Conservation (phyloP, 768 basidiomycete genomes). For the Pleurotus giganteus region DNA sequence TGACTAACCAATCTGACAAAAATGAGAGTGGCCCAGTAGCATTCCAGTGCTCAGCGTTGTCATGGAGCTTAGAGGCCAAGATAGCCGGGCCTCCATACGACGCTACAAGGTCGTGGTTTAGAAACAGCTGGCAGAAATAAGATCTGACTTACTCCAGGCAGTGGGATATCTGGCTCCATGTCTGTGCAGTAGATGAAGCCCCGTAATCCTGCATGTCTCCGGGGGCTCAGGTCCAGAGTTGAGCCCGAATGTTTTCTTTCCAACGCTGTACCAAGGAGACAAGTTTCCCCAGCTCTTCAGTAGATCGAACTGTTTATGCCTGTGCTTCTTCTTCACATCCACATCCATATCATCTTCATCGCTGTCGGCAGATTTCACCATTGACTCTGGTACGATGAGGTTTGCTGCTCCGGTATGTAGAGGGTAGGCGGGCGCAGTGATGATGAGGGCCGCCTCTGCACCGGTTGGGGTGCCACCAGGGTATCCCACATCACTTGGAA, state of each 20-base stretch:
- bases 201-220: conserved; percentile 66
- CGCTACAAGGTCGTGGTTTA: conserved; percentile 29
- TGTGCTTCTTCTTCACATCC: conserved; percentile 23
- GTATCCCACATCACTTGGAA: conserved; percentile 77
- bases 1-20: conserved; percentile 74
- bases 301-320: conserved; percentile 50
- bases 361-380: conserved; percentile 19
- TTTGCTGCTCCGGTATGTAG: conserved; percentile 68
- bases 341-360: conserved; percentile 15
- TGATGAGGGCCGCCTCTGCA: conserved; percentile 69
- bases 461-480: conserved; percentile 78
- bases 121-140: background rate
- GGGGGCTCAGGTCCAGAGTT: conserved; percentile 72
- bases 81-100: conserved; percentile 62
- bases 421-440: conserved; percentile 78
- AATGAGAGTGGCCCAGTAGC: conserved; percentile 68
- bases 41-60: conserved; percentile 56
- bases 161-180: conserved; percentile 81
- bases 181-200: conserved; percentile 76
- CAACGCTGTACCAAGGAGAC: conserved; percentile 83
- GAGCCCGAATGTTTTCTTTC: conserved; percentile 62
- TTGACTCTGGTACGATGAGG: conserved; percentile 50
- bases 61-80: conserved; percentile 54
- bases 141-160: conserved; percentile 47
- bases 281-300: conserved; percentile 83